A percentile compares a stretch with the other conserved stretches of the same genome.
phyloP scores from a whole-genome alignment of 768 basidiomycete species.

The Leccinum variicolor region DNA sequence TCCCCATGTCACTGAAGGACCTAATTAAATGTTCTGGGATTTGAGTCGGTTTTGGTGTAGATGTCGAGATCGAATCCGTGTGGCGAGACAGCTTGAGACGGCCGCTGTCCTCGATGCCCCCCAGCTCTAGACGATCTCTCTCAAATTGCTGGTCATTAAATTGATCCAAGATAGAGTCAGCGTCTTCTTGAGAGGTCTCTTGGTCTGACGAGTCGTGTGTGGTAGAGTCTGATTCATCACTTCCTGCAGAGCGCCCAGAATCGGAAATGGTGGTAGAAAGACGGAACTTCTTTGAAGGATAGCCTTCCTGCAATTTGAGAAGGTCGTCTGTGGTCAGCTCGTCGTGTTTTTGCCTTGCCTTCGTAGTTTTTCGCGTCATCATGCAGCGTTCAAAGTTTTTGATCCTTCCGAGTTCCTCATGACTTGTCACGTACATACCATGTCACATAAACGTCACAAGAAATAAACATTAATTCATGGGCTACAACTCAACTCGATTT shows the following conservation, averaged over 20 bases:
- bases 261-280: constrained; percentile 1
- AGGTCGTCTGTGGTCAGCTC: constrained; percentile 45
- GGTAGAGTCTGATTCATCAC: constrained; percentile 2
- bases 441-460: constrained; percentile 1
- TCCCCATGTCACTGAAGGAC: constrained; percentile 56
- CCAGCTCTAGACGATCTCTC: background rate
- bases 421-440: background rate
- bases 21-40: constrained; percentile 10
- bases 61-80: constrained; percentile 13
- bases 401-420: too few species aligned
- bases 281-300: constrained; percentile 35
- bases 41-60: constrained; percentile 5
- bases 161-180: constrained; percentile 6
- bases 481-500: background rate
- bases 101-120: constrained; percentile 12
- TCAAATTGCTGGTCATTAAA: background rate
- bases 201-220: constrained; percentile 17
- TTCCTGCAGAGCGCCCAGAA: background rate
- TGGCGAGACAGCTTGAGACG: constrained; percentile 20
- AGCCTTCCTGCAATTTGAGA: constrained; percentile 43
- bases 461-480: background rate
- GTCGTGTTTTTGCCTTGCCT: constrained; percentile 17
- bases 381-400: background rate
- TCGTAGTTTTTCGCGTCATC: background rate
- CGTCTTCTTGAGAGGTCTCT: constrained; percentile 14